Conservation (phyloP, 257 asterid genomes). For the Nicotiana noctiflora region DNA sequence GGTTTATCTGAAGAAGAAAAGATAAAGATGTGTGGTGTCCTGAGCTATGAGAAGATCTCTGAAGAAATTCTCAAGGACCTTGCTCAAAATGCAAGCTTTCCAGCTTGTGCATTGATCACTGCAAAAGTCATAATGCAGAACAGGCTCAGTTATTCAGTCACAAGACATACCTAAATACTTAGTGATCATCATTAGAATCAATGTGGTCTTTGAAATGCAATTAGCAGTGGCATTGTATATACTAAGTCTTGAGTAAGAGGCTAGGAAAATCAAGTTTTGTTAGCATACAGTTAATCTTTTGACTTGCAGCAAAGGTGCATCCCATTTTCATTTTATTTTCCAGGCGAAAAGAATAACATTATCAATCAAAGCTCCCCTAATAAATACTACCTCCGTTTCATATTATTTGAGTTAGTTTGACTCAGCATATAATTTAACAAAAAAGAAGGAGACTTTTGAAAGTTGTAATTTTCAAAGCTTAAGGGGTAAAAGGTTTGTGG, state of each 20-base stretch:
- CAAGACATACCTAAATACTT: neutral
- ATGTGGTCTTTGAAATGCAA: neutral
- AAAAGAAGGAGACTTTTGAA: no score
- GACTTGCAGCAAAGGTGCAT: neutral
- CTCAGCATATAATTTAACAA: no score
- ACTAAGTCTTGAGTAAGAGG: neutral
- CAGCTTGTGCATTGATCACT: constrained; percentile 22
- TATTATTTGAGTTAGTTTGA: no score
- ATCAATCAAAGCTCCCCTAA: neutral
- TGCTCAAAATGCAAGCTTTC: constrained; percentile 31
- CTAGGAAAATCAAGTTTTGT: neutral
- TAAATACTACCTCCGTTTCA: no score
- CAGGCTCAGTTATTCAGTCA: constrained; percentile 5
- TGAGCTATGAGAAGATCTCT: constrained; percentile 43
- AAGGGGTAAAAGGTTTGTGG: no score
- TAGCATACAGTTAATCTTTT: neutral
- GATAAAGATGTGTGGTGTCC: constrained; percentile 31
- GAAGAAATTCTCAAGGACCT: constrained; percentile 15
- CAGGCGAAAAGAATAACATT: neutral
- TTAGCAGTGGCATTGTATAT: neutral
- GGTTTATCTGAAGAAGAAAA: constrained; percentile 38
- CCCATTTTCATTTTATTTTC: neutral
- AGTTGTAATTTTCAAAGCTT: no score
- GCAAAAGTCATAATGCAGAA: constrained; percentile 22
- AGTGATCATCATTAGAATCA: neutral